phyloP scores from a whole-genome alignment of 1,139 yeast genomes.

The Taphrina pruni region DNA sequence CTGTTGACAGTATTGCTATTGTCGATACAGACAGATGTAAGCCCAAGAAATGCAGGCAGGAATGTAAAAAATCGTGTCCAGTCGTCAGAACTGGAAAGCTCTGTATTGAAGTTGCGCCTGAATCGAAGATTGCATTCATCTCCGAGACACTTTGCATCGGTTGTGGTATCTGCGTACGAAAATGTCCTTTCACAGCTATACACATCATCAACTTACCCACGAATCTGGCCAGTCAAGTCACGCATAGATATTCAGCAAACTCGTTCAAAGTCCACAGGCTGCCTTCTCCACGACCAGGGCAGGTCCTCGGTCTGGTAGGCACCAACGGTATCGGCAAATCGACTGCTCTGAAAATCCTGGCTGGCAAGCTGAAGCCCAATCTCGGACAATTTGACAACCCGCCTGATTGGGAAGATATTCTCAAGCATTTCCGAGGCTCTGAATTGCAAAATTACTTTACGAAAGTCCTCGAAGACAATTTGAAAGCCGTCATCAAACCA shows the following conservation, averaged over 20 bases:
- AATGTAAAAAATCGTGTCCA: constrained; percentile 95
- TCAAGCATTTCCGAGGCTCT: constrained; percentile 90
- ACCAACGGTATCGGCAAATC: constrained; percentile 99
- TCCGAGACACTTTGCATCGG: constrained; percentile 97
- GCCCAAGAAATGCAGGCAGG: constrained; percentile 97
- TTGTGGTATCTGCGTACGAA: constrained; percentile 98
- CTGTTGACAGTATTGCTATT: constrained; percentile 77
- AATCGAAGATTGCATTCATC: constrained; percentile 89
- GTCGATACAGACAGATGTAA: constrained; percentile 92
- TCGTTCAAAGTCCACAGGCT: constrained; percentile 95
- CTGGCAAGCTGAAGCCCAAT: constrained; percentile 98
- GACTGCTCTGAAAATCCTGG: constrained; percentile 94
- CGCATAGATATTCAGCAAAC: constrained; percentile 97
- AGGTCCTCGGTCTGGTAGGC: constrained; percentile 95
- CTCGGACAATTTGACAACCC: constrained; percentile 92
- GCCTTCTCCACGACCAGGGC: constrained; percentile 99
- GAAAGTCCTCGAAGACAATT: constrained; percentile 87
- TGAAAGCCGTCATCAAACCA: constrained; percentile 94
- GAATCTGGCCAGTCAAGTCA: constrained; percentile 85
- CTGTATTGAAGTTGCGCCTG: constrained; percentile 94
- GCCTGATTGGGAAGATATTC: constrained; percentile 95
- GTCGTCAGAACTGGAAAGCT: constrained; percentile 96
- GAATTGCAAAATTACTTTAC: constrained; percentile 96
- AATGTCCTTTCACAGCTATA: constrained; percentile 97
- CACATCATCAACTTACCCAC: constrained; percentile 95